Evolutionary conservation across 352 stramenopile genomes (phyloP).

Genomic region (Globisporangium sylvaticum): DNA sequence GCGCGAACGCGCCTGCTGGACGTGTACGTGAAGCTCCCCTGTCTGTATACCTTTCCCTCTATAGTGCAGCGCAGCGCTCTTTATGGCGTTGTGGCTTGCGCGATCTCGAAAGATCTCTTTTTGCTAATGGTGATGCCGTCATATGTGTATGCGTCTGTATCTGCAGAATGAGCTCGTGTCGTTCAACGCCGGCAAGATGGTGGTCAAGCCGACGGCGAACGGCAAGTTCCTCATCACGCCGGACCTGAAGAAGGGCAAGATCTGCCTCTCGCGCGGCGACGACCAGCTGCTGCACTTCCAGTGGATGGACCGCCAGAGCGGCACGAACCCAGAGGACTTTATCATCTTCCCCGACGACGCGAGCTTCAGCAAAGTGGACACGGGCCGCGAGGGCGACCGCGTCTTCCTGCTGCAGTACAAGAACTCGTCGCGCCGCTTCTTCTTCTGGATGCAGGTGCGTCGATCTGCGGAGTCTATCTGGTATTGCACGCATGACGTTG

Average conservation of each 20-base stretch:
- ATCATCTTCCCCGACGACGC: constrained; percentile 92
- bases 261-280: constrained; percentile 81
- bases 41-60: neutral
- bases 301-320: constrained; percentile 89
- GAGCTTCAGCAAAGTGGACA: constrained; percentile 86
- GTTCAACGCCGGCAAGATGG: constrained; percentile 93
- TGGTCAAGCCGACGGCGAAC: constrained; percentile 55
- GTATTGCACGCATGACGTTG: neutral
- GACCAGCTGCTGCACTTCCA: constrained; percentile 92
- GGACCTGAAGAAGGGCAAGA: constrained; percentile 89
- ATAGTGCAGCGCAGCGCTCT: neutral
- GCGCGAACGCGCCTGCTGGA: constrained; percentile 46
- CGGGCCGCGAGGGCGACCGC: constrained; percentile 75
- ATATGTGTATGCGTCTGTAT: neutral
- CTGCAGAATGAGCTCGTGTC: constrained; percentile 79
- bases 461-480: neutral
- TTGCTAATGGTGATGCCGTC: neutral
- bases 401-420: constrained; percentile 93
- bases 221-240: constrained; percentile 88
- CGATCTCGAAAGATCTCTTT: constrained; percentile 9
- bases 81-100: neutral
- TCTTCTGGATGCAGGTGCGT: constrained; percentile 93
- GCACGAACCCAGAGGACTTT: constrained; percentile 84
- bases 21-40: constrained; percentile 15
- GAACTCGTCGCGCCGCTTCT: constrained; percentile 89